Evolutionary conservation across 352 stramenopile species (phyloP).

Genomic region (Globisporangium spinosum): DNA sequence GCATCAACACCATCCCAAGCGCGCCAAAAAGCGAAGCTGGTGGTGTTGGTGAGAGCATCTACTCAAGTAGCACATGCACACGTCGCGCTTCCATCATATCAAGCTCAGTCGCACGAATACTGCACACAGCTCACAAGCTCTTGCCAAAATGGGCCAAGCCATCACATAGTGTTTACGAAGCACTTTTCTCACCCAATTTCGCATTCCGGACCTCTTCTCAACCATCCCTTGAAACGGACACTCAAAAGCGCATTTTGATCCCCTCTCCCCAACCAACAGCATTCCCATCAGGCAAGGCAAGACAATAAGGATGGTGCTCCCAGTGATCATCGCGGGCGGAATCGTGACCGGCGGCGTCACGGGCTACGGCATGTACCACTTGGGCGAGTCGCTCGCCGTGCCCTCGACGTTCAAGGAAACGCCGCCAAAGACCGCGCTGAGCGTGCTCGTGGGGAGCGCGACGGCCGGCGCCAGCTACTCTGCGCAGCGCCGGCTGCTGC

Average conservation of each 20-base stretch:
- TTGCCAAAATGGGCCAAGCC: background rate
- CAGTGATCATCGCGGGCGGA: conserved; percentile 59
- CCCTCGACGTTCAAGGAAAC: conserved; percentile 24
- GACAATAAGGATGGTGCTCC: conserved; percentile 49
- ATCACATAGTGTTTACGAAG: background rate
- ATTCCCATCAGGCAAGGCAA: background rate
- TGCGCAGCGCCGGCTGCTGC: conserved; percentile 44
- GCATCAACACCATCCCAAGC: background rate
- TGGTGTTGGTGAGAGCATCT: no score
- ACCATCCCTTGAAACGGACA: background rate
- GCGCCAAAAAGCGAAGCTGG: no score
- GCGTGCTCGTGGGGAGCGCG: conserved; percentile 29
- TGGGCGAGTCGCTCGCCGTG: conserved; percentile 44
- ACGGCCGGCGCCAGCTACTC: conserved; percentile 46
- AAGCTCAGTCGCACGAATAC: background rate
- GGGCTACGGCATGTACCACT: conserved; percentile 68
- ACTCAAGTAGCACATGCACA: background rate
- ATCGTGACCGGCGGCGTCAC: conserved; percentile 39
- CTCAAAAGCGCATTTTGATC: background rate
- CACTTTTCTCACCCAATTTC: conserved; percentile 11
- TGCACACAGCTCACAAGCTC: background rate
- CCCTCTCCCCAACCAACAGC: background rate
- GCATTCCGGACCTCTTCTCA: background rate
- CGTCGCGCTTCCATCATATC: background rate
- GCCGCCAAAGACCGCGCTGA: conserved; percentile 42